Evolutionary conservation across 2,329 filamentous ascomycete genomes (phyloP), one percentile per base, ranked within the genome.

Genomic region (Decorospora gaudefroyi): DNA sequence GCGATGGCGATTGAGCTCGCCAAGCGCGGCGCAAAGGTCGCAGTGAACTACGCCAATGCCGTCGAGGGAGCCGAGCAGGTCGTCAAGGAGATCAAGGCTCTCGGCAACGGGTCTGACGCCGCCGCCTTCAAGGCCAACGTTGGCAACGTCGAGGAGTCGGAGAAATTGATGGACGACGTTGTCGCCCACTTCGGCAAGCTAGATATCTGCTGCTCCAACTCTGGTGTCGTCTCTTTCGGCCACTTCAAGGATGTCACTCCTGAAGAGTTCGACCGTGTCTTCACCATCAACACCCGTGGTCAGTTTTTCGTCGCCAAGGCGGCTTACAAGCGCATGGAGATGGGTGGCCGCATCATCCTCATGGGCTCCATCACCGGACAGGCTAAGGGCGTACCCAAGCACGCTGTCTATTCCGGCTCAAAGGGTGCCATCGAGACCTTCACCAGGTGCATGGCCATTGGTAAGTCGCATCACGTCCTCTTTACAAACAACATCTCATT

Each of bases 171-270:
- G 74, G 76, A 80, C 44, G 70, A 85, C 63, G 83, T 83, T 40
- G 75, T 83, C 51, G 72, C 74, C 57, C 75, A 80, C 68, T 88
- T 83, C 64, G 84, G 84, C 69, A 78, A 81, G 68, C 76, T 88
- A 62, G 76, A 87, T 72, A 85, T 88, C 57, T 84, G 85, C 62
- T 82, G 81, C 76, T 86, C 81, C 64, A 87, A 87, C 77, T 82
- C 80, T 31, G 84, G 78, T 54, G 78, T 78, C 41, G 76, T 78
- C 23, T 74, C 73, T 30, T 78, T 78, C 64, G 76, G 76, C 46
- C 76, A 78, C 67, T 66, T 78, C 57, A 76, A 77, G 67, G 76
- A 78, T 47, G 76, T 78, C 31, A 74, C 74, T 31, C 75, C 77
- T 65, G 78, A 78, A 65, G 74, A 78, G 64, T 81, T 75, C 55